Conservation (phyloP, 129 eudicot genomes). For the Lactuca saligna region DNA sequence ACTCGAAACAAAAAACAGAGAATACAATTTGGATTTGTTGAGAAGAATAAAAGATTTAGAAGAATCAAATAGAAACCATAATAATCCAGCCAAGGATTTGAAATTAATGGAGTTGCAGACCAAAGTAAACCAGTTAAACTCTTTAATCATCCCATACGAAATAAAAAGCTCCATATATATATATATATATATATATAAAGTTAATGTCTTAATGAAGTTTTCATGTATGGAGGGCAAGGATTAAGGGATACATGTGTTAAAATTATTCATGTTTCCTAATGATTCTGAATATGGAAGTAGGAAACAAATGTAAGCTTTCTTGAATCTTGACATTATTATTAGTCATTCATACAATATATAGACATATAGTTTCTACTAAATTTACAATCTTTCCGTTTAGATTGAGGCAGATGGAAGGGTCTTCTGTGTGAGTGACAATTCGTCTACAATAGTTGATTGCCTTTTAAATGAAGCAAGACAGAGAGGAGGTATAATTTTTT, state of each 20-base stretch:
- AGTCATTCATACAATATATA: neutral
- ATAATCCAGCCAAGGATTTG: conserved; percentile 39
- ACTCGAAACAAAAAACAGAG: conserved; percentile 47
- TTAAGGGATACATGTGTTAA: too few species aligned
- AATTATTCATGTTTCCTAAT: too few species aligned
- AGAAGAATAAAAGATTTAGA: conserved; percentile 48
- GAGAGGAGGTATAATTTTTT: conserved; percentile 62
- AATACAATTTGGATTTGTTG: conserved; percentile 54
- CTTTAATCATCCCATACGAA: conserved; percentile 42
- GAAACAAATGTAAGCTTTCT: too few species aligned
- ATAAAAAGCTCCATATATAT: conserved; percentile 51
- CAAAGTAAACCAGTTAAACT: conserved; percentile 48
- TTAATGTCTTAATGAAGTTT: too few species aligned
- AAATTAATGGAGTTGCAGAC: conserved; percentile 53
- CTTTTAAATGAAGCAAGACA: conserved; percentile 70
- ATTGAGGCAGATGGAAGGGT: conserved; percentile 95
- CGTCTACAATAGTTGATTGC: conserved; percentile 81
- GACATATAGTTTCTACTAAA: conserved; percentile 1
- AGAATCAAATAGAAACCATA: conserved; percentile 44
- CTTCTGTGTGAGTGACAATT: conserved; percentile 78
- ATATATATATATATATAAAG: too few species aligned
- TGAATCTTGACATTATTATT: too few species aligned
- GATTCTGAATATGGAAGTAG: too few species aligned
- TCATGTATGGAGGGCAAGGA: too few species aligned
- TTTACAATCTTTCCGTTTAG: conserved; percentile 40